A percentile compares a stretch with the other conserved stretches of the same genome.
Evolutionary conservation across 176 grass and related monocot genomes (phyloP).

Genomic region (Elymus sibiricus): DNA sequence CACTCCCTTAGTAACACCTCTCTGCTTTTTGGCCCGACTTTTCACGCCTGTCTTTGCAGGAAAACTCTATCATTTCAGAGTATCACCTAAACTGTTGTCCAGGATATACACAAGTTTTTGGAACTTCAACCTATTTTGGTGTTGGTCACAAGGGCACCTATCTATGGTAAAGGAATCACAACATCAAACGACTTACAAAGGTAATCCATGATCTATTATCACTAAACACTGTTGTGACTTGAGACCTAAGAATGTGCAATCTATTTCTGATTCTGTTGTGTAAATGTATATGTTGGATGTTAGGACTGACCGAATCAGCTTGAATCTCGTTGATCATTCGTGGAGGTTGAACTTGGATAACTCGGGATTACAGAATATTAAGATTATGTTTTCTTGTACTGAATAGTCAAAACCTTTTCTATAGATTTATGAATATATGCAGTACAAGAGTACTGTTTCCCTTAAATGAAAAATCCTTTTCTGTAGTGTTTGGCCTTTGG

Average conservation of each 20-base stretch:
- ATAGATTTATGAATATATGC: too few relatives aligned
- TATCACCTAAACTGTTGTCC: slow-evolving; percentile 56
- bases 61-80: slow-evolving; percentile 52
- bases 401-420: too few relatives aligned
- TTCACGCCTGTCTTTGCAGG: slow-evolving; percentile 38
- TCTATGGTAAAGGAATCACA: slow-evolving; percentile 48
- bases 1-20: background rate
- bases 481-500: too few relatives aligned
- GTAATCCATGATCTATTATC: slow-evolving; percentile 31
- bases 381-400: too few relatives aligned
- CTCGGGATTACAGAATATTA: too few relatives aligned
- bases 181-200: slow-evolving; percentile 52
- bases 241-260: background rate
- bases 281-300: background rate
- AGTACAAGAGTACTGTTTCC: too few relatives aligned
- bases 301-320: too few relatives aligned
- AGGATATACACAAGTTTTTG: slow-evolving; percentile 65
- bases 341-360: too few relatives aligned
- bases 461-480: too few relatives aligned
- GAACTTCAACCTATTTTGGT: slow-evolving; percentile 73
- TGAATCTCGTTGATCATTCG: too few relatives aligned
- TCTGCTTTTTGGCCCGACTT: slow-evolving; percentile 15
- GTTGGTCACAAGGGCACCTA: slow-evolving; percentile 62
- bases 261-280: background rate
- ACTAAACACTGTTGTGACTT: background rate